Evolutionary conservation across 2,329 filamentous ascomycete species (phyloP), one percentile per base, ranked within the genome.

Genomic region (Penicillium oxalicum): DNA sequence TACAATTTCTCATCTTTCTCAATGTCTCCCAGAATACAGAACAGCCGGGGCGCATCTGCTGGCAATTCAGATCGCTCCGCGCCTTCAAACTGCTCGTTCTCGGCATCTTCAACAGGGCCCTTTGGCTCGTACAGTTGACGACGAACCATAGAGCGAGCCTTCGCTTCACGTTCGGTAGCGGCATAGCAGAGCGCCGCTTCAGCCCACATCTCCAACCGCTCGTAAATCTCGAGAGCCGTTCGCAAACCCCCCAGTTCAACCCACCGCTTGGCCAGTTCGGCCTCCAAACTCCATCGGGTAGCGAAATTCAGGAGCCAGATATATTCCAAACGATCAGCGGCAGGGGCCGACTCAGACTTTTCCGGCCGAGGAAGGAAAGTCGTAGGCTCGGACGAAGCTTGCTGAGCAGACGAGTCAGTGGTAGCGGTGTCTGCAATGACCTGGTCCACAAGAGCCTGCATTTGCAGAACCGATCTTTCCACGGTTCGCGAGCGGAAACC

Each of bases 371-470:
- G 90, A 26, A 97, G 76, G 73, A 97, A 96, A 0, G 87, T 86
- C 0, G 86, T 84, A 0, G 87, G 79, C 40, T 84, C 66, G 57
- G 71, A 61, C 0, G 68, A 58, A 4, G 63, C 37, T 61, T 62
- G 43, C 53, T 65, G 60, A 2, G 63, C 57, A 1, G 63, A 61
- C n/a, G 69, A 57, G 9, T 73, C 70, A 1, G 71, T 59, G 12
- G 69, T 66, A 3, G 78, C 75, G 0, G 88, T 97, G 52, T 97
- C 91, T 0, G 88, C 87, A 50, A 98, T 83, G 45, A 98, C 86
- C 63, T 98, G 93, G 59, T 98, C 93, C 1, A 96, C 91, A 0
- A 98, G 82, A 1, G 91, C 91, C 69, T 98, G 93, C 57, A 98
- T 80, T 70, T 98, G 93, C 18, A 98, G 74, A 0, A 98, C 82